Base-by-base conservation (phyloP, 345 rosid species). In the Hirschfeldia incana region DNA sequence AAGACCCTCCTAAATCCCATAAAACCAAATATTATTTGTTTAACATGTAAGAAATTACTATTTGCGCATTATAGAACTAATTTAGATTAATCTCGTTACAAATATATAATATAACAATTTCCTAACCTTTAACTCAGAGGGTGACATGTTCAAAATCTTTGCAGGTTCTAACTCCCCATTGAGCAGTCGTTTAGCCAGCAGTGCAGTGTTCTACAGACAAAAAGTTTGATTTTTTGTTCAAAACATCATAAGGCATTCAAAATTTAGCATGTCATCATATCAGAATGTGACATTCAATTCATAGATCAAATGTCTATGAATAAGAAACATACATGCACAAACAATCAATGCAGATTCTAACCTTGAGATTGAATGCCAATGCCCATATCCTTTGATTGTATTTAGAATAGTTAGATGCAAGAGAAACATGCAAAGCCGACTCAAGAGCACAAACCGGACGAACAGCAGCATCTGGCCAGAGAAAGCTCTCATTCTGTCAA, bases 331-430 rank as follows among this genome's bases (percentile, higher is more conserved):
- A 44, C 60, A 65, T 65, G 66, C n/a, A 55, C 59, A 78, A 67
- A 34, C 16, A 32, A 46, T 28, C 60, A 39, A 70, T 30, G 39
- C 73, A 75, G 34, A 79, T 51, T 75, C 87, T 44, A 68, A 92
- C 98, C 97, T 87, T 93, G 79, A 95, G 90, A 88, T 95, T 95
- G 84, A 90, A 96, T 64, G 76, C 82, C 66, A 96, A 82, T 75
- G 89, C 89, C 74, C 99, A 86, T 89, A 93, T 33, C 83, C 93
- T 91, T 76, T 90, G 97, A 82, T 93, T 95, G 77, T 93, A 95
- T 78, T 95, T 95, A 71, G 89, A 94, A 75, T 81, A 91, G 87
- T 96, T 97, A 1, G 81, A 78, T 13, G 91, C 81, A 77, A 93
- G 86, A 61, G 94, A 69, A 58, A 86, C 91, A 83, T 93, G 92